Evolutionary conservation across 139 green algal genomes (phyloP), one percentile per base, ranked within the genome.

Genomic region (Chlorella sp.): DNA sequence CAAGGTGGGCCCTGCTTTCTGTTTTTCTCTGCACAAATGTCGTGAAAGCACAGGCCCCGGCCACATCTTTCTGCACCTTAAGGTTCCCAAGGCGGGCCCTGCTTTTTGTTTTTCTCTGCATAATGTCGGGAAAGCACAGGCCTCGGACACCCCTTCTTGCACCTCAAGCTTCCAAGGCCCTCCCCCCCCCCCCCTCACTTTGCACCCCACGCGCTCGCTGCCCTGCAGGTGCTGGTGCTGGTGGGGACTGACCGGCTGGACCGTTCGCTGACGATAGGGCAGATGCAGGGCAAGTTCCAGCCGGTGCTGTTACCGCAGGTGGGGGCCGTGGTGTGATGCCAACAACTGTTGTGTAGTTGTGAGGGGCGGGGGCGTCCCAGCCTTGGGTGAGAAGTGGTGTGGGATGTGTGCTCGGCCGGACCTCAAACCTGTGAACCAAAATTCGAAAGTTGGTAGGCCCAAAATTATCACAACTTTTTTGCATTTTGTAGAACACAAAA

Each of bases 261-360:
- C 95, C 94, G 92, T 79, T 57, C 88, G 0, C 94, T 99, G 60
- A 98, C 96, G 34, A 97, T 99, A 26, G 97, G 96, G 1, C 97
- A 99, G 93, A 99, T 99, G 97, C 97, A 99, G 93, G 97, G 98
- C 83, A 97, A 97, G 91, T 99, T 99, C 90, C 97, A 99, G 93
- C 93, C 99, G 77, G 92, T 96, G 64, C 90, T 99, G 53, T 92
- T 99, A 86, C 95, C 97, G 14, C 94, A 93, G 90, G 92, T 87
- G 80, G 22, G n/a, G n/a, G n/a, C n/a, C n/a, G n/a, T n/a, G n/a
- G n/a, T n/a, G 86, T 34, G 11, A 0, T 7, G 2, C 32, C 68
- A 34, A 34, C 24, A 76, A 32, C 68, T 34, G 71, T 14, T 3
- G 64, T 3, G 24, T 2, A 15, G 24, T 30, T 7, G 3, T 30